Evolutionary conservation across 148 eudicot species (phyloP).

Genomic region (Chenopodium berlandieri): DNA sequence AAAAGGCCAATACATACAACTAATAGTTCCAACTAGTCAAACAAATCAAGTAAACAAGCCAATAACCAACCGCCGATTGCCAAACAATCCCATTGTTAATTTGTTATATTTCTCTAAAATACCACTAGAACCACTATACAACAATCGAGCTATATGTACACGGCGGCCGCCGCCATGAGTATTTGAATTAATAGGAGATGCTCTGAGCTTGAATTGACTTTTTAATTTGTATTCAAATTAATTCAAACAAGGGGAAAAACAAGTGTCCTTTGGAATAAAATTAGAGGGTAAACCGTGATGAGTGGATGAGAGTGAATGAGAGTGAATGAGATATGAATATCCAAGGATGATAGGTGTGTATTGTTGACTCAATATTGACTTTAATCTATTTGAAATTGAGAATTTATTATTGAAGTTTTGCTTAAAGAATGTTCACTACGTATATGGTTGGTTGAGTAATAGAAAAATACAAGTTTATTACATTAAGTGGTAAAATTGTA

Average conservation of each 20-base stretch:
- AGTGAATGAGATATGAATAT: neutral
- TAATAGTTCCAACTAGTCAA: too few species aligned
- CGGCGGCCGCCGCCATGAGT: too few species aligned
- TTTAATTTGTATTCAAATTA: neutral
- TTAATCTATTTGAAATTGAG: neutral
- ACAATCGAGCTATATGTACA: too few species aligned
- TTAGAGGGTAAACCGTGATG: neutral
- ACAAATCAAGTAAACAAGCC: too few species aligned
- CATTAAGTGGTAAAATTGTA: too few species aligned
- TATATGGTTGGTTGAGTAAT: neutral
- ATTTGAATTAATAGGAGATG: neutral
- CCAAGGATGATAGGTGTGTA: neutral
- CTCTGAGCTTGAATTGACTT: neutral
- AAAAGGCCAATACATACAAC: too few species aligned
- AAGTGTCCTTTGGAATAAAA: neutral
- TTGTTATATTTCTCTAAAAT: too few species aligned
- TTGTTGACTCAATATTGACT: constrained; percentile 20
- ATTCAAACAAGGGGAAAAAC: neutral
- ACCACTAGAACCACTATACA: too few species aligned
- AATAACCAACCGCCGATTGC: too few species aligned
- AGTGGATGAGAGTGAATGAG: constrained; percentile 4
- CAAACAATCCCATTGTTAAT: too few species aligned
- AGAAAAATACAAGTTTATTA: too few species aligned
- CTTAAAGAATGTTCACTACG: neutral
- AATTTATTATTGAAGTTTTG: constrained; percentile 6